Evolutionary conservation across 805 yeast species (phyloP), one percentile per base, ranked within the genome.

Genomic region (Metschnikowia gelsemii): DNA sequence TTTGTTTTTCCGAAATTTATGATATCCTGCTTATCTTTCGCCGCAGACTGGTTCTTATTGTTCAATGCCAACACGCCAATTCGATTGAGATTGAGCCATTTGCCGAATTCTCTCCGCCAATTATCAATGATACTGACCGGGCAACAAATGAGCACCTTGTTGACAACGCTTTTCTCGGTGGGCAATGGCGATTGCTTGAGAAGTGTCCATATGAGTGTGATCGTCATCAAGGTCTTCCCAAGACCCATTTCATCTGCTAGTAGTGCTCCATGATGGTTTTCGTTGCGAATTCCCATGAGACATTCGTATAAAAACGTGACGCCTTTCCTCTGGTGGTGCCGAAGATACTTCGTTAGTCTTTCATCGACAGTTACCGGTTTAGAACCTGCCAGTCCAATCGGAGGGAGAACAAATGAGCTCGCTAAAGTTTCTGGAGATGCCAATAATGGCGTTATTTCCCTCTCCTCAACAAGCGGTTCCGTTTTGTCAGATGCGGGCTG

Each of bases 211-310:
- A 91, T 73, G 29, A 88, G 59, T 0, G 95, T 58, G 5, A 93
- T 91, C 0, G 96, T 79, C 77, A 83, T 90, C 30, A 93, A 63
- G 0, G 98, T 90, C 42, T 70, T 70, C 2, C 96, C 96, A 13
- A 93, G 68, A 0, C 99, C 99, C 99, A 93, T 93, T 54, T 91
- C 98, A 62, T 93, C 99, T 0, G 99, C 99, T 31, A 93, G 62
- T 4, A 93, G 64, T 2, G 91, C 90, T 0, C 99, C 98, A 31
- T 63, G 52, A 0, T 78, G 76, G 2, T 68, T 66, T 16, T 63
- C 63, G 3, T 72, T 73, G 19, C 75, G 65, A 38, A 75, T 63
- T 0, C 95, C 95, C 82, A 84, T 78, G 1, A 90, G 75, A 52
- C 96, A 87, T 42, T 85, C 84, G 57, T 87, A 87, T 51, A 93